phyloP scores from a whole-genome alignment of 352 stramenopile genomes.

The Globisporangium megalacanthum region DNA sequence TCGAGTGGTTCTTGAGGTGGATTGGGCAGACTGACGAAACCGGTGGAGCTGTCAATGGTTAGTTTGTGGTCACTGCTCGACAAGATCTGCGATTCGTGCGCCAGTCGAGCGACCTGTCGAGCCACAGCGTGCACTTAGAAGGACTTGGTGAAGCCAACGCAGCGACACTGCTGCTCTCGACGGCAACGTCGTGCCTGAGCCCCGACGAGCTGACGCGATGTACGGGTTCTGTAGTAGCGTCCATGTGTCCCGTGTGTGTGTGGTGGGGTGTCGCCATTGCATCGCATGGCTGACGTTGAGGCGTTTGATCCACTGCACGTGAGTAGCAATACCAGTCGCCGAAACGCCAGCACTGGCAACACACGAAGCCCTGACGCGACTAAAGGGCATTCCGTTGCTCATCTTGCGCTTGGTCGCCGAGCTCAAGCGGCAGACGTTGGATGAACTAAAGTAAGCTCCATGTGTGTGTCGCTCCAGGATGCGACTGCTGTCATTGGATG shows the following conservation, averaged over 20 bases:
- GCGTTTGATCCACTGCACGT: neutral
- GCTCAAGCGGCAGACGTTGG: conserved; percentile 13
- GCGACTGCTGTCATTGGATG: neutral
- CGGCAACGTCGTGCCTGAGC: conserved; percentile 33
- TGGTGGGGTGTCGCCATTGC: no score
- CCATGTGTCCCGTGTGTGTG: neutral
- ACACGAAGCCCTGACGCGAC: conserved; percentile 21
- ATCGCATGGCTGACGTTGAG: neutral
- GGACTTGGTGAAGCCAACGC: conserved; percentile 34
- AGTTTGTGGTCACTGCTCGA: conserved; percentile 35
- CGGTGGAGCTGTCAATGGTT: neutral
- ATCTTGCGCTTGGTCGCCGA: conserved; percentile 14
- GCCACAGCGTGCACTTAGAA: conserved; percentile 26
- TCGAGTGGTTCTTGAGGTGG: no score
- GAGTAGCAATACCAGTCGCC: conserved; percentile 16
- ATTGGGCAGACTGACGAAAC: neutral
- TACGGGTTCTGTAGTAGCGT: conserved; percentile 18
- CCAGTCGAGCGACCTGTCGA: conserved; percentile 8
- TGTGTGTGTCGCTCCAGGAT: neutral
- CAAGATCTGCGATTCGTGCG: conserved; percentile 21
- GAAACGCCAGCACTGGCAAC: conserved; percentile 15
- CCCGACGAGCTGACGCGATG: conserved; percentile 29
- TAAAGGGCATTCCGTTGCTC: conserved; percentile 29
- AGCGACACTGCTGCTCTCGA: conserved; percentile 40
- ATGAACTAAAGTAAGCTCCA: conserved; percentile 14